These are phyloP conservation scores for Aethionema arabicum DNA, from an alignment of 345 rosid species.

Conservation along the genomic window DNA sequence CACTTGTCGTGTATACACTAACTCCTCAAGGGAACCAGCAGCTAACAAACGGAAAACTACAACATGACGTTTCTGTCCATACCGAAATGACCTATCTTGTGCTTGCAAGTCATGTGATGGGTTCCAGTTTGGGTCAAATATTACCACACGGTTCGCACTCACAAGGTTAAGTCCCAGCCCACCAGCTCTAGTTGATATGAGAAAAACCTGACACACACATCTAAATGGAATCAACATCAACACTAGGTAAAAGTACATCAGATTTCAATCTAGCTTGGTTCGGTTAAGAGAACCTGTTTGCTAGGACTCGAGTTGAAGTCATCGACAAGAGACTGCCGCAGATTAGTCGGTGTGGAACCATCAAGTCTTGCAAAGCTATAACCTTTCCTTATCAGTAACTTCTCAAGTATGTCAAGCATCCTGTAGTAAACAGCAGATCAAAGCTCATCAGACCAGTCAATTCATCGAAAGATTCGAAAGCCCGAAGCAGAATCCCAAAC, in stretches of 20 bases:
- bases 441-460: background rate
- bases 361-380: slow-evolving; percentile 88
- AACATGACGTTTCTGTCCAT: slow-evolving; percentile 93
- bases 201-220: slow-evolving; percentile 64
- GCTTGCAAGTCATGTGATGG: slow-evolving; percentile 95
- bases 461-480: background rate
- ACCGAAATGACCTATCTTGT: slow-evolving; percentile 93
- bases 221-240: background rate
- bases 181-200: slow-evolving; percentile 98
- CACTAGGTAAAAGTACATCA: background rate
- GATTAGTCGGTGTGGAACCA: slow-evolving; percentile 83
- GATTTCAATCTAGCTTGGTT: slow-evolving; percentile 7
- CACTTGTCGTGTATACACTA: slow-evolving; percentile 84
- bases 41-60: slow-evolving; percentile 91
- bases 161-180: slow-evolving; percentile 98
- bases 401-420: slow-evolving; percentile 93
- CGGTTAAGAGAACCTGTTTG: slow-evolving; percentile 54
- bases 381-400: slow-evolving; percentile 84
- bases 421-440: slow-evolving; percentile 42
- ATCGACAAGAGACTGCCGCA: slow-evolving; percentile 81
- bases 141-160: slow-evolving; percentile 90
- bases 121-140: slow-evolving; percentile 97
- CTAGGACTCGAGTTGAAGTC: slow-evolving; percentile 92
- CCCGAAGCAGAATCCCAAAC: background rate
- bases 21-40: slow-evolving; percentile 95